These are phyloP conservation scores for Endocalyx cinctus DNA, from an alignment of 2,329 filamentous ascomycete genomes.

Conservation along the genomic window DNA sequence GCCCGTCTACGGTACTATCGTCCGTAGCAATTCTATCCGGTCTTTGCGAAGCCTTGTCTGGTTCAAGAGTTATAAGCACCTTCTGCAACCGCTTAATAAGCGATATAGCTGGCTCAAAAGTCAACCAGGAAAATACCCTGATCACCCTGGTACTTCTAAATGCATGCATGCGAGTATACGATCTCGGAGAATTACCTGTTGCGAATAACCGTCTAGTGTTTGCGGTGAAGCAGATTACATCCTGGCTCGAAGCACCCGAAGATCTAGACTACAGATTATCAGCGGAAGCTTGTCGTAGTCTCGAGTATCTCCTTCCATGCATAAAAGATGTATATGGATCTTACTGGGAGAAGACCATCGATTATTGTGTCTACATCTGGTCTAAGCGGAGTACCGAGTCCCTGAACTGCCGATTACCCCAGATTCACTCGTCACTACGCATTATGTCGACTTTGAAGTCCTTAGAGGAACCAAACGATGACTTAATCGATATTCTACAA, in stretches of 20 bases:
- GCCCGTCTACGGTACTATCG: conserved; percentile 41
- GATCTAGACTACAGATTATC: conserved; percentile 39
- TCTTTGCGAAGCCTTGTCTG: conserved; percentile 44
- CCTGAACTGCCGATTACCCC: conserved; percentile 50
- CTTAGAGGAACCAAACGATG: conserved; percentile 75
- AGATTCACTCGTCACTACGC: conserved; percentile 68
- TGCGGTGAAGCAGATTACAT: conserved; percentile 71
- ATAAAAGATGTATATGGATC: conserved; percentile 82
- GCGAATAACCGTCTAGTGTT: conserved; percentile 72
- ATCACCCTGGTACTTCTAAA: conserved; percentile 51
- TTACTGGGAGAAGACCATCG: conserved; percentile 70
- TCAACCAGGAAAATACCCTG: conserved; percentile 39
- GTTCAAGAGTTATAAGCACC: conserved; percentile 44
- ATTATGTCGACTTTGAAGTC: conserved; percentile 60
- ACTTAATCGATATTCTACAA: conserved; percentile 70
- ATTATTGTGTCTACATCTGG: conserved; percentile 57
- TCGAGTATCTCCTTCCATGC: conserved; percentile 62
- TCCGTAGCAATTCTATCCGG: conserved; percentile 48
- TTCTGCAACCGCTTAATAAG: conserved; percentile 58
- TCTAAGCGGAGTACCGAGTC: conserved; percentile 37
- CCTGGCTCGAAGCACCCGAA: conserved; percentile 58
- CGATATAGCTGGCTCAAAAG: conserved; percentile 49
- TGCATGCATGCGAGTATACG: conserved; percentile 47
- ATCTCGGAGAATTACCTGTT: conserved; percentile 48
- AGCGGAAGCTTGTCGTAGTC: conserved; percentile 49